Conservation (phyloP, 768 basidiomycete species). For the Asterophora parasitica region DNA sequence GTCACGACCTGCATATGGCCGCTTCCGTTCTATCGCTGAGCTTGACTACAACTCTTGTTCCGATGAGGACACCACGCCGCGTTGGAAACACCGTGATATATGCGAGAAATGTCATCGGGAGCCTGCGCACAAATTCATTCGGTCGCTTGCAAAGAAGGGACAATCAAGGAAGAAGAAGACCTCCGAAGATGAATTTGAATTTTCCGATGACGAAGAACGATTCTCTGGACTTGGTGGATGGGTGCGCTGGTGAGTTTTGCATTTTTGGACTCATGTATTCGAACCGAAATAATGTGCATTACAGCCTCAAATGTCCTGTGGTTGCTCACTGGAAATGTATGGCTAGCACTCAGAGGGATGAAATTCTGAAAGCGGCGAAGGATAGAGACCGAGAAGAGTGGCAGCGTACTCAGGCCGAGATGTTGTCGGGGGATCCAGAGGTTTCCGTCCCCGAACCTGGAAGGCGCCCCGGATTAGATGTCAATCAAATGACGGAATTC, state of each 20-base stretch:
- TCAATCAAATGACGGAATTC: constrained; percentile 70
- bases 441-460: constrained; percentile 26
- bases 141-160: constrained; percentile 29
- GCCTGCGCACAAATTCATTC: constrained; percentile 55
- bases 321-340: constrained; percentile 76
- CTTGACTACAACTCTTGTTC: constrained; percentile 44
- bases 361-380: constrained; percentile 64
- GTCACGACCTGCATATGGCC: constrained; percentile 38
- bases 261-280: constrained; percentile 2
- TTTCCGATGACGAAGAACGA: constrained; percentile 47
- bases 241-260: constrained; percentile 68
- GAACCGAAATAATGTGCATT: constrained; percentile 19
- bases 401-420: constrained; percentile 24
- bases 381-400: constrained; percentile 43
- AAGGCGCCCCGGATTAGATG: constrained; percentile 42
- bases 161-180: constrained; percentile 37
- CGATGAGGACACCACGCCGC: constrained; percentile 50
- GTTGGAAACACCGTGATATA: constrained; percentile 54
- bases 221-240: constrained; percentile 64
- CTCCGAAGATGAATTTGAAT: constrained; percentile 48
- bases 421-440: constrained; percentile 19
- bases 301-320: constrained; percentile 73
- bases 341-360: constrained; percentile 57
- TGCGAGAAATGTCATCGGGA: constrained; percentile 69
- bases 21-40: constrained; percentile 36